Conservation (phyloP, 2,329 filamentous ascomycete genomes). For the Pyricularia sp. region DNA sequence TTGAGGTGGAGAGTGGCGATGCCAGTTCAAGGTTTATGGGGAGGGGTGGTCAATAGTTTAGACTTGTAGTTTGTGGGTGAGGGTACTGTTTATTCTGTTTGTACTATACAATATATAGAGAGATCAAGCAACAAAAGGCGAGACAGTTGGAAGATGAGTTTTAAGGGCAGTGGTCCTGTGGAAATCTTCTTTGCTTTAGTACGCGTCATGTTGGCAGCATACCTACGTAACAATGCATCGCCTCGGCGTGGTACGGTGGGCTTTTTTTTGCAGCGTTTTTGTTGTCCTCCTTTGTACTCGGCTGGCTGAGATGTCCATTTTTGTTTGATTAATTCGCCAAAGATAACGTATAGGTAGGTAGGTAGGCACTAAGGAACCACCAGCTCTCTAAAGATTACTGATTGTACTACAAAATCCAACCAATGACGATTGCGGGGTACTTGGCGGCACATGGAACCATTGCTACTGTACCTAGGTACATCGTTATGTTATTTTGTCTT, state of each 20-base stretch:
- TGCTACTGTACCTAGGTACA: too few relatives aligned
- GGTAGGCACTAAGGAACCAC: too few relatives aligned
- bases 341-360: too few relatives aligned
- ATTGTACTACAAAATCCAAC: background rate
- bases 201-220: background rate
- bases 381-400: too few relatives aligned
- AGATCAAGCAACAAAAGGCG: background rate
- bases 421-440: background rate
- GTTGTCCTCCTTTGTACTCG: too few relatives aligned
- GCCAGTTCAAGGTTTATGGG: conserved; percentile 16
- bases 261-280: too few relatives aligned
- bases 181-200: background rate
- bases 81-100: background rate
- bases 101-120: background rate
- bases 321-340: too few relatives aligned
- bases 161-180: background rate
- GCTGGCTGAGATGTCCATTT: too few relatives aligned
- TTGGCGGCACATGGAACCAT: too few relatives aligned
- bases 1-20: conserved; percentile 15
- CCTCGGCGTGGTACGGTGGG: background rate
- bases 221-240: background rate
- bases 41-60: conserved; percentile 1
- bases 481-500: too few relatives aligned
- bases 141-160: background rate
- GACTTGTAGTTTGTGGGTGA: background rate